These are phyloP conservation scores for Boletus vinaceobasis DNA, from an alignment of 768 basidiomycete genomes.

Conservation along the genomic window DNA sequence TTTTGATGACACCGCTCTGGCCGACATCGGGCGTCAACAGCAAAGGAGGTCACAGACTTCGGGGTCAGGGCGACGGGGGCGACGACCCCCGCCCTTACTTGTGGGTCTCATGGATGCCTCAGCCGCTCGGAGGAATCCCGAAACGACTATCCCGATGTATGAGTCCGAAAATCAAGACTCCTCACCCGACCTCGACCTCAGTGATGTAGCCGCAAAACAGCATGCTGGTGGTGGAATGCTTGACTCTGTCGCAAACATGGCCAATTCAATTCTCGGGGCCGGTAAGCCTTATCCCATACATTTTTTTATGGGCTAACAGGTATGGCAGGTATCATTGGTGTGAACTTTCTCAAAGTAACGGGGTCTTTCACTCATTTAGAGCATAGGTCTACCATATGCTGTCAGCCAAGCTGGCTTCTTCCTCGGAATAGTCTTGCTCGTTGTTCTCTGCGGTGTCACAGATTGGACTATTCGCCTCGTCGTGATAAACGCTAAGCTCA, in stretches of 20 bases:
- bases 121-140: constrained; percentile 50
- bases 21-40: constrained; percentile 31
- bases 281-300: constrained; percentile 42
- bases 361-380: constrained; percentile 2
- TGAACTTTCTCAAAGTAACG: constrained; percentile 13
- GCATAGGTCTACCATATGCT: constrained; percentile 86
- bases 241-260: constrained; percentile 89
- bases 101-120: constrained; percentile 73
- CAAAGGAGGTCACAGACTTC: constrained; percentile 19
- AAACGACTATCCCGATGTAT: constrained; percentile 50
- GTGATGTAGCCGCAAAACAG: constrained; percentile 66
- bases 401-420: constrained; percentile 93
- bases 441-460: constrained; percentile 79
- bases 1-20: constrained; percentile 51
- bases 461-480: constrained; percentile 98
- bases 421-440: constrained; percentile 76
- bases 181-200: constrained; percentile 46
- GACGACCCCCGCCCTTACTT: constrained; percentile 71
- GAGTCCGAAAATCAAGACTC: constrained; percentile 32
- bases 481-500: constrained; percentile 92
- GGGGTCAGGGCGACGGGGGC: constrained; percentile 38
- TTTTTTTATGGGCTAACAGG: constrained; percentile 16
- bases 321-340: constrained; percentile 68
- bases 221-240: constrained; percentile 70
- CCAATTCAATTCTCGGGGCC: constrained; percentile 93